phyloP scores from a whole-genome alignment of 2,329 filamentous ascomycete genomes.

The Huntiella bhutanensis region DNA sequence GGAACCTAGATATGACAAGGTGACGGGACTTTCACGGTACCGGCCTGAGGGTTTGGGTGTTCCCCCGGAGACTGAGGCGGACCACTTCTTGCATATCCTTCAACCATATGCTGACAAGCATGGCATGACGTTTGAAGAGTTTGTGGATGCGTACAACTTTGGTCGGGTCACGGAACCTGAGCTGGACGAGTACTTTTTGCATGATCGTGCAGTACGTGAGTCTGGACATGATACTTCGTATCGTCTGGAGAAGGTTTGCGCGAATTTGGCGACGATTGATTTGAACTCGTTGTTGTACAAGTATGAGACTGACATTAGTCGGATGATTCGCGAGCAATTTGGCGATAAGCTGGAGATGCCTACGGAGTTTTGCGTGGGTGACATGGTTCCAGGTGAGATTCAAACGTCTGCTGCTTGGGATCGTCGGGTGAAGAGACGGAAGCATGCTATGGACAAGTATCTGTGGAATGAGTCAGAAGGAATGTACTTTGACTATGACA shows the following conservation, averaged over 20 bases:
- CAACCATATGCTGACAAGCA: conserved; percentile 70
- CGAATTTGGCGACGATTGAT: conserved; percentile 80
- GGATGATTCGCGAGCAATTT: conserved; percentile 69
- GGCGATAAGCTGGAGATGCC: conserved; percentile 68
- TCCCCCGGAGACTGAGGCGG: conserved; percentile 77
- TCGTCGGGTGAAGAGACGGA: conserved; percentile 65
- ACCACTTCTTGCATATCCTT: conserved; percentile 69
- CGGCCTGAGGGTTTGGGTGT: conserved; percentile 68
- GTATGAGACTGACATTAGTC: conserved; percentile 85
- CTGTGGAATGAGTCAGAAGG: conserved; percentile 83
- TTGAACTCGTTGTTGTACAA: conserved; percentile 92
- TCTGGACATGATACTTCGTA: conserved; percentile 95
- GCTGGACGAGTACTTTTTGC: conserved; percentile 85
- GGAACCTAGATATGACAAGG: conserved; percentile 57
- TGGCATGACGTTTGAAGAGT: conserved; percentile 62
- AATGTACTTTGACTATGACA: conserved; percentile 98
- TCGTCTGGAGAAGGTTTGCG: conserved; percentile 72
- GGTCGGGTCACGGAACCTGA: conserved; percentile 63
- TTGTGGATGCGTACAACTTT: conserved; percentile 75
- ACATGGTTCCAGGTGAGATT: conserved; percentile 44
- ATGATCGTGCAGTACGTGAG: conserved; percentile 88
- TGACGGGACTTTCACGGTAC: conserved; percentile 68
- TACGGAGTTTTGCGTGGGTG: conserved; percentile 54
- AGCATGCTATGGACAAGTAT: conserved; percentile 74
- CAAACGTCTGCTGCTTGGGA: conserved; percentile 84